Evolutionary conservation across 495 filamentous ascomycete species (phyloP).

Genomic region (Aspergillus mulundensis): DNA sequence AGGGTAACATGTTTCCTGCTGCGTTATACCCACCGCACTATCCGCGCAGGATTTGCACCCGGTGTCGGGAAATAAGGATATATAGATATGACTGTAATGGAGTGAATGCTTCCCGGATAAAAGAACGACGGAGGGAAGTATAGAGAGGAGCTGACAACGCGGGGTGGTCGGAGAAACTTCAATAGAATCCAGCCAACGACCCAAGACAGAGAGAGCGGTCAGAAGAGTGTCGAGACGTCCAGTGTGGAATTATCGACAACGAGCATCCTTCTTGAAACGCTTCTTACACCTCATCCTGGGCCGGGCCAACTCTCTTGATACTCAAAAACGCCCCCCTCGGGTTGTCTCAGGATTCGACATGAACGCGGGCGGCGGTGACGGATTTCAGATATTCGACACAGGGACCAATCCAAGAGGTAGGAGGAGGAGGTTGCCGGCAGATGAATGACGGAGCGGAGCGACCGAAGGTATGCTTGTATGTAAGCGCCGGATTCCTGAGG

Average conservation of each 20-base stretch:
- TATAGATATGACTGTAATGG: neutral
- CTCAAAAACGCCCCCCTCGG: slow-evolving; percentile 23
- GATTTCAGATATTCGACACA: slow-evolving; percentile 13
- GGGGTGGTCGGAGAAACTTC: neutral
- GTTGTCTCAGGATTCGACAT: slow-evolving; percentile 26
- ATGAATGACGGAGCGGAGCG: slow-evolving; percentile 22
- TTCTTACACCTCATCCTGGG: slow-evolving; percentile 51
- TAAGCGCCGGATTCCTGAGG: slow-evolving; percentile 15
- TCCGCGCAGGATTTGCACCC: neutral
- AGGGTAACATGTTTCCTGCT: slow-evolving; percentile 39
- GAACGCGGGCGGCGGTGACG: slow-evolving; percentile 18
- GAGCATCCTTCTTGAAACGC: slow-evolving; percentile 46
- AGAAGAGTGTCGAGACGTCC: slow-evolving; percentile 23
- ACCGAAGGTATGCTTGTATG: slow-evolving; percentile 14
- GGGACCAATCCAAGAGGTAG: slow-evolving; percentile 8
- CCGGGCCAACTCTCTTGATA: slow-evolving; percentile 21
- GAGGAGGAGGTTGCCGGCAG: slow-evolving; percentile 6
- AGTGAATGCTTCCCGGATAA: slow-evolving; percentile 2
- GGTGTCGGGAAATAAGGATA: neutral
- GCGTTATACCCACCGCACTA: slow-evolving; percentile 1
- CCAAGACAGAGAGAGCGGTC: slow-evolving; percentile 19
- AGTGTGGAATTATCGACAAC: slow-evolving; percentile 37
- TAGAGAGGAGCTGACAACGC: neutral
- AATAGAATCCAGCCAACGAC: slow-evolving; percentile 13
- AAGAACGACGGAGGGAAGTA: neutral